Evolutionary conservation across 2,329 filamentous ascomycete species (phyloP).

Genomic region (Colletotrichum theobromicola): DNA sequence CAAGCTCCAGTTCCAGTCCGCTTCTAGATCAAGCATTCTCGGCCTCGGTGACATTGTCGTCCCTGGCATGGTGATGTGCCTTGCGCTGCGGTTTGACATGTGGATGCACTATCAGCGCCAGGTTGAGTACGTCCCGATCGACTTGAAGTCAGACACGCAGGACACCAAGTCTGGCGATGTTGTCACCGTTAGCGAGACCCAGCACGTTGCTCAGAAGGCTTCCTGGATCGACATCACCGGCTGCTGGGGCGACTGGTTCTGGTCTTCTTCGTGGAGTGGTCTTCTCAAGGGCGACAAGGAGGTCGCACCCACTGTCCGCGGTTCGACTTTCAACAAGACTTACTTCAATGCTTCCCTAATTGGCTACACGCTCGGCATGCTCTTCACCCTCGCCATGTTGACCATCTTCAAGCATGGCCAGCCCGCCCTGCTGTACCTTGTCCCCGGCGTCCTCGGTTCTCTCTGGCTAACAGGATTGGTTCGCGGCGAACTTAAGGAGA

Average conservation of each 20-base stretch:
- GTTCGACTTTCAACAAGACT: conserved; percentile 73
- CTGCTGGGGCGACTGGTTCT: conserved; percentile 84
- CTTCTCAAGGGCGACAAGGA: conserved; percentile 24
- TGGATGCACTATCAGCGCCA: conserved; percentile 81
- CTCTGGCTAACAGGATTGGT: conserved; percentile 76
- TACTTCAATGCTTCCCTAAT: conserved; percentile 82
- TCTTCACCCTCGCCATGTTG: conserved; percentile 78
- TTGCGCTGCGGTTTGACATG: conserved; percentile 90
- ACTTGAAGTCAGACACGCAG: conserved; percentile 35
- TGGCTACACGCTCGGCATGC: conserved; percentile 81
- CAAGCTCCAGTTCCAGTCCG: conserved; percentile 79
- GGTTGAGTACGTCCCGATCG: conserved; percentile 52
- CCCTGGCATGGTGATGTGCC: conserved; percentile 86
- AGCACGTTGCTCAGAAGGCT: conserved; percentile 46
- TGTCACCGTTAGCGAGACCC: conserved; percentile 39
- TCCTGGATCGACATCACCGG: conserved; percentile 67
- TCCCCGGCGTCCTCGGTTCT: conserved; percentile 79
- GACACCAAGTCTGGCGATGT: conserved; percentile 36
- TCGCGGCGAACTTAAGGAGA: conserved; percentile 73
- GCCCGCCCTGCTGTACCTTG: conserved; percentile 89
- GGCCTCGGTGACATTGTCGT: conserved; percentile 94
- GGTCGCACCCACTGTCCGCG: conserved; percentile 35
- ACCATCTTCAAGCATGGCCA: conserved; percentile 82
- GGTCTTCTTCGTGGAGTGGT: conserved; percentile 57
- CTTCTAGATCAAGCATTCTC: conserved; percentile 78